Evolutionary conservation across 805 yeast species (phyloP).

Genomic region (Hanseniaspora occidentalis): DNA sequence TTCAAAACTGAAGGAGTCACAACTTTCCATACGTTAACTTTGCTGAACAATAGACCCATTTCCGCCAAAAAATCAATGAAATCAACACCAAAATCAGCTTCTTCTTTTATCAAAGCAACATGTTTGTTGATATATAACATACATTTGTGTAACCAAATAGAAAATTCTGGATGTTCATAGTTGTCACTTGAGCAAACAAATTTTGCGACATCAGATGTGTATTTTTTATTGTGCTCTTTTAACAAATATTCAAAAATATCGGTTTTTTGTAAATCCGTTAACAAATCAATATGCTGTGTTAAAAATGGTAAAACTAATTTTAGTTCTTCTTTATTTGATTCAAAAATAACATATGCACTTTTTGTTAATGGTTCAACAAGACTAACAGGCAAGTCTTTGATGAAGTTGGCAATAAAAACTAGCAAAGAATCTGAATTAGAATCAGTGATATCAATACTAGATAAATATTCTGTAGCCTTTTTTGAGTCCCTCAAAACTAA

Average conservation of each 20-base stretch:
- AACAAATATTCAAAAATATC: conserved; percentile 19
- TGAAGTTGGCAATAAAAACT: background rate
- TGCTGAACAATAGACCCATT: conserved; percentile 23
- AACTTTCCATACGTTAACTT: conserved; percentile 25
- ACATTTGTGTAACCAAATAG: conserved; percentile 45
- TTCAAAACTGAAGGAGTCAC: conserved; percentile 38
- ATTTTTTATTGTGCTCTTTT: conserved; percentile 19
- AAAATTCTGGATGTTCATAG: conserved; percentile 12
- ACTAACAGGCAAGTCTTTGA: background rate
- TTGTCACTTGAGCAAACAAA: conserved; percentile 12
- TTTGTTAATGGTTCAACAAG: background rate
- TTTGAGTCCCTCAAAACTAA: background rate
- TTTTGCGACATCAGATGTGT: conserved; percentile 17
- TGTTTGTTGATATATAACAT: conserved; percentile 50
- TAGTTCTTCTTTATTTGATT: background rate
- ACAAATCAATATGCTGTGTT: background rate
- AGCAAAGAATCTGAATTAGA: background rate
- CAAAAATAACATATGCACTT: background rate
- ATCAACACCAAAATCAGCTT: conserved; percentile 13
- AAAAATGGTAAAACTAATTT: background rate
- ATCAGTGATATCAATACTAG: background rate
- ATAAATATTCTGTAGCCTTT: background rate
- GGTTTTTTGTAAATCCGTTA: background rate
- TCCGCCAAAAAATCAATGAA: conserved; percentile 24
- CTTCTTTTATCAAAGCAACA: conserved; percentile 36